A percentile compares a stretch with the other conserved stretches of the same genome.
phyloP scores from a whole-genome alignment of 2,329 filamentous ascomycete genomes.

The Scedosporium dehoogii region DNA sequence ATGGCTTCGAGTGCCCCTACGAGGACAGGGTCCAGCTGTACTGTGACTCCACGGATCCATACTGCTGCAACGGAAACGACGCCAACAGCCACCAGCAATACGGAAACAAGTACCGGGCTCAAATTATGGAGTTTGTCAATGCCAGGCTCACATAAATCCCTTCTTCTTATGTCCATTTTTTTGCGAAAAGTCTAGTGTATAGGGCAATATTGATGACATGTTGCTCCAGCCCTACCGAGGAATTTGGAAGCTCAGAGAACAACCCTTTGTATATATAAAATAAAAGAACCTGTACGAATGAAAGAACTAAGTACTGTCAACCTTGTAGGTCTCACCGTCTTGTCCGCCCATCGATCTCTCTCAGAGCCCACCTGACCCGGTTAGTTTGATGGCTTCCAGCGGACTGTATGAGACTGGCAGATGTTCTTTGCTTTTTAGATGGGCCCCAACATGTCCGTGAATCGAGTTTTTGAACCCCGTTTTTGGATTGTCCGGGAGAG shows the following conservation, averaged over 20 bases:
- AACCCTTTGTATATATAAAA: not conserved
- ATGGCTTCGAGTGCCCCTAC: slow-evolving; percentile 46
- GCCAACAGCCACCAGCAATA: slow-evolving; percentile 52
- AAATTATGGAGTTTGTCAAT: slow-evolving; percentile 52
- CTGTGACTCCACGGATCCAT: slow-evolving; percentile 54
- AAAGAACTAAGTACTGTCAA: not conserved
- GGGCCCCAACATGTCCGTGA: too few species aligned
- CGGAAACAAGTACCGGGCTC: slow-evolving; percentile 48
- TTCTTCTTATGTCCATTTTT: not conserved
- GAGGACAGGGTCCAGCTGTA: slow-evolving; percentile 45
- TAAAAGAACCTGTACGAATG: not conserved
- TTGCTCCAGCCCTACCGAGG: not conserved
- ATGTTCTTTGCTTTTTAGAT: too few species aligned
- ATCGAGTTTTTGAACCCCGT: too few species aligned
- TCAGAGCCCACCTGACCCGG: too few species aligned
- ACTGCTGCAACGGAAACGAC: slow-evolving; percentile 57
- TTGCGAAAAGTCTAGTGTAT: not conserved
- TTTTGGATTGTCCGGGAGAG: too few species aligned
- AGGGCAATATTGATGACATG: not conserved
- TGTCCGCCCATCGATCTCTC: not conserved
- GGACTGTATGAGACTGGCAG: too few species aligned
- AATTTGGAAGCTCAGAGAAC: too few species aligned
- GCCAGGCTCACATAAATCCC: slow-evolving; percentile 14
- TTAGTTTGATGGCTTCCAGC: too few species aligned
- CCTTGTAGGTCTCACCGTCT: not conserved